Conservation (phyloP, 2,329 filamentous ascomycete species). For the Knufia petricola region DNA sequence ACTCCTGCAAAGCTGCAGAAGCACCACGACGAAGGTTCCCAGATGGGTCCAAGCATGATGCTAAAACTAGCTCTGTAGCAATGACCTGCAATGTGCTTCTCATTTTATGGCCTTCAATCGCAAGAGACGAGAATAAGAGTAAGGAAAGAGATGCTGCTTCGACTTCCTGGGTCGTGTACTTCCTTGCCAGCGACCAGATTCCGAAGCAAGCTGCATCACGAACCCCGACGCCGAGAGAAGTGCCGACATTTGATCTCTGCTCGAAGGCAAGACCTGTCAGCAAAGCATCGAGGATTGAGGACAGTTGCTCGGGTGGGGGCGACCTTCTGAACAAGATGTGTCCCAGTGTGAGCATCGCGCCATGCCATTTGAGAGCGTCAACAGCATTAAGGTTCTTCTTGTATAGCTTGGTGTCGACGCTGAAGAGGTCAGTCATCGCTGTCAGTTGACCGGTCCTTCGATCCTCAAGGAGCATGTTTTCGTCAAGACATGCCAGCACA, state of each 20-base stretch:
- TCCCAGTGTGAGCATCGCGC: conserved; percentile 74
- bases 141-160: conserved; percentile 37
- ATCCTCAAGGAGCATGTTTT: conserved; percentile 51
- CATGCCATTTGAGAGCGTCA: conserved; percentile 82
- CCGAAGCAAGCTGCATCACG: conserved; percentile 94
- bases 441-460: conserved; percentile 32
- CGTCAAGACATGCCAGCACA: conserved; percentile 59
- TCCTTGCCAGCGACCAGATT: conserved; percentile 81
- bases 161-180: conserved; percentile 74
- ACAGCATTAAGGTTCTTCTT: conserved; percentile 60
- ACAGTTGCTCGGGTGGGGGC: conserved; percentile 59
- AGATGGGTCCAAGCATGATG: conserved; percentile 76
- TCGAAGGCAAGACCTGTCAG: conserved; percentile 78
- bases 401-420: conserved; percentile 28
- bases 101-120: conserved; percentile 7
- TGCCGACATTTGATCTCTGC: conserved; percentile 75
- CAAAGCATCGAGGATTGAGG: conserved; percentile 65
- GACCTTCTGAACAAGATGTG: conserved; percentile 80
- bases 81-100: conserved; percentile 54
- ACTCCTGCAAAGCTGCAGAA: conserved; percentile 86
- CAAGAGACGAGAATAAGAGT: conserved; percentile 13
- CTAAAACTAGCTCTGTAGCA: conserved; percentile 68
- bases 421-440: conserved; percentile 25
- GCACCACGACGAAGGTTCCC: conserved; percentile 90
- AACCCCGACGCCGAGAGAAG: conserved; percentile 77